Evolutionary conservation across 163 green algal species (phyloP).

Genomic region (Volvox carteri): DNA sequence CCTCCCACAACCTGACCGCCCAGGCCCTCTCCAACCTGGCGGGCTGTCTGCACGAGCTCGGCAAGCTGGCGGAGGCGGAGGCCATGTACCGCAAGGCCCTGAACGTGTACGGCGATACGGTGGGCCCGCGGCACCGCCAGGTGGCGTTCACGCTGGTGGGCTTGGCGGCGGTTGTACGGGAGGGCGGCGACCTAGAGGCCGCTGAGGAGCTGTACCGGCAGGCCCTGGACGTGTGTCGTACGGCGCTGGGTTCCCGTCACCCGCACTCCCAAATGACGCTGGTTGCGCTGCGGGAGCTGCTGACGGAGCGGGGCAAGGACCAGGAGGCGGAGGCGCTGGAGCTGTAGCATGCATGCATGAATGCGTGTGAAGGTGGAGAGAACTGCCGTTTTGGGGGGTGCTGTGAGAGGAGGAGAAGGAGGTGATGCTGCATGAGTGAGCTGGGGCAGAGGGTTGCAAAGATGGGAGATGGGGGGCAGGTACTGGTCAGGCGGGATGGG

Average conservation of each 20-base stretch:
- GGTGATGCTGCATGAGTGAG: too few relatives aligned
- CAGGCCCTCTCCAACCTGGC: constrained; percentile 24
- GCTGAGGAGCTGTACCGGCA: constrained; percentile 9
- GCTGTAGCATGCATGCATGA: too few relatives aligned
- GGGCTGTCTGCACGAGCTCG: constrained; percentile 30
- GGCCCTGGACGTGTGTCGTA: constrained; percentile 28
- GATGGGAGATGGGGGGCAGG: too few relatives aligned
- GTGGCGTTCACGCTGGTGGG: constrained; percentile 32
- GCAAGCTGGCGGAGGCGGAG: constrained; percentile 23
- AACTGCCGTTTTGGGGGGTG: too few relatives aligned
- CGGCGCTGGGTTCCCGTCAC: background rate
- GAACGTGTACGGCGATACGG: background rate
- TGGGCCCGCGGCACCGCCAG: constrained; percentile 19
- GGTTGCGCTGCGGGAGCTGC: background rate
- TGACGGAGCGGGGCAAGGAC: constrained; percentile 3
- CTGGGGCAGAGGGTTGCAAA: too few relatives aligned
- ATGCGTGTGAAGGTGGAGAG: too few relatives aligned
- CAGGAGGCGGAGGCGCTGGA: constrained; percentile 6
- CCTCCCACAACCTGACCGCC: constrained; percentile 30
- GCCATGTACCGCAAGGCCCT: background rate
- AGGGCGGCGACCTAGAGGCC: constrained; percentile 10
- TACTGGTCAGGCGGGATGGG: too few relatives aligned
- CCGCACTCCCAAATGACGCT: constrained; percentile 19
- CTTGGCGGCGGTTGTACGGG: constrained; percentile 8
- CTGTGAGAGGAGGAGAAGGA: too few relatives aligned